Evolutionary conservation across 2,329 filamentous ascomycete genomes (phyloP).

Genomic region (Ophiostoma pallidulum): DNA sequence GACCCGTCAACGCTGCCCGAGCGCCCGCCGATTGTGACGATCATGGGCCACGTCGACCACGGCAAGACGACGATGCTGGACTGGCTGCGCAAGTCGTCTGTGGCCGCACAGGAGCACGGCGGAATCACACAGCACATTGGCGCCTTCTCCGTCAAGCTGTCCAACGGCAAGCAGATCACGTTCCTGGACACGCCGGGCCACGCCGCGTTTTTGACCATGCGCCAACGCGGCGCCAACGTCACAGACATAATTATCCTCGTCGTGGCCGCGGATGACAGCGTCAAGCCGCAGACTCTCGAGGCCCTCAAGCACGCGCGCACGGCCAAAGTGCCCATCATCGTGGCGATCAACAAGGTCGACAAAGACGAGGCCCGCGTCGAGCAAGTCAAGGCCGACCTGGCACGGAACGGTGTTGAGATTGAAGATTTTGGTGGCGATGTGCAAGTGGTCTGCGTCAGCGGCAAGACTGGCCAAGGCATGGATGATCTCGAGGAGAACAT

Average conservation of each 20-base stretch:
- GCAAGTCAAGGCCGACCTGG: conserved; percentile 78
- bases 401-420: conserved; percentile 74
- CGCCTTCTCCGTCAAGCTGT: conserved; percentile 85
- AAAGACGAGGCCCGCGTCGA: conserved; percentile 74
- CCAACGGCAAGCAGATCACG: conserved; percentile 80
- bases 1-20: conserved; percentile 59
- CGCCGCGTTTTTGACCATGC: conserved; percentile 91
- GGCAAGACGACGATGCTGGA: conserved; percentile 96
- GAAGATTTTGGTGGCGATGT: conserved; percentile 94
- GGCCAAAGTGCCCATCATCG: conserved; percentile 88
- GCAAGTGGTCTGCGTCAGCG: conserved; percentile 83
- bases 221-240: conserved; percentile 86
- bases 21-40: conserved; percentile 89
- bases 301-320: conserved; percentile 86
- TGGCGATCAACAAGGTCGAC: conserved; percentile 96
- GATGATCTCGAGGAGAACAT: conserved; percentile 85
- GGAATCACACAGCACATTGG: conserved; percentile 98
- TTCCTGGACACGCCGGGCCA: conserved; percentile 97
- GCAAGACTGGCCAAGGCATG: conserved; percentile 91
- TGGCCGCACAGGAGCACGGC: conserved; percentile 85
- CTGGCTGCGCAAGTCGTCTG: conserved; percentile 83
- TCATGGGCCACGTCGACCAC: conserved; percentile 99
- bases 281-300: conserved; percentile 94
- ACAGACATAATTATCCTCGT: conserved; percentile 96
- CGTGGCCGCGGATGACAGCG: conserved; percentile 91